Percentiles rank a stretch among this genome's conserved stretches.
These are phyloP conservation scores for Kwoniella mangroviensis DNA, from an alignment of 768 basidiomycete species.

Conservation along the genomic window DNA sequence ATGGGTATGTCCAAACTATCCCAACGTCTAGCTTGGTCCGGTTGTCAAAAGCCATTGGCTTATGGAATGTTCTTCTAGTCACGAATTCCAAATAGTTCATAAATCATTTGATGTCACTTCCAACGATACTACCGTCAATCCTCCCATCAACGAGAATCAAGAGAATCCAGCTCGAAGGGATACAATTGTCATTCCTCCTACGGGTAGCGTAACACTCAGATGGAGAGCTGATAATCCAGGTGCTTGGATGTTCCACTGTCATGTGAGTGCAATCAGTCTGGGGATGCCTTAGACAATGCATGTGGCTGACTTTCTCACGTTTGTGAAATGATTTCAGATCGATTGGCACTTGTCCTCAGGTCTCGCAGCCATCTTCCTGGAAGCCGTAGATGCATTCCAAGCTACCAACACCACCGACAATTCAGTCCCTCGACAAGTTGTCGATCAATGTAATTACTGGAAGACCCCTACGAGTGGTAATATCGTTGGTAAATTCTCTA, in stretches of 20 bases:
- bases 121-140: slow-evolving; percentile 76
- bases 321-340: slow-evolving; percentile 30
- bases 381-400: slow-evolving; percentile 76
- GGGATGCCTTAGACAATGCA: neutral
- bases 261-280: slow-evolving; percentile 60
- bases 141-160: slow-evolving; percentile 75
- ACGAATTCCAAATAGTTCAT: slow-evolving; percentile 80
- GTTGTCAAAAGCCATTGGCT: too few relatives aligned
- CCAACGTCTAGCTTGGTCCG: neutral
- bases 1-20: slow-evolving; percentile 62
- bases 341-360: slow-evolving; percentile 62
- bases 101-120: slow-evolving; percentile 71
- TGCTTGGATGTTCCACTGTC: slow-evolving; percentile 65
- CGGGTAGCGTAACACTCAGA: slow-evolving; percentile 72
- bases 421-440: slow-evolving; percentile 64
- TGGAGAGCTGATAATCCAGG: slow-evolving; percentile 91
- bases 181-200: slow-evolving; percentile 75
- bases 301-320: neutral
- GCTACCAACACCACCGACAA: slow-evolving; percentile 53
- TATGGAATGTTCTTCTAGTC: slow-evolving; percentile 46
- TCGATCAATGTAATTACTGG: slow-evolving; percentile 73
- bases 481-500: slow-evolving; percentile 74
- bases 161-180: slow-evolving; percentile 91
- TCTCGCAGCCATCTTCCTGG: slow-evolving; percentile 81
- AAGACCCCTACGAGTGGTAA: slow-evolving; percentile 73